Conservation (phyloP, 148 eudicot species). For the Arbutus unedo region DNA sequence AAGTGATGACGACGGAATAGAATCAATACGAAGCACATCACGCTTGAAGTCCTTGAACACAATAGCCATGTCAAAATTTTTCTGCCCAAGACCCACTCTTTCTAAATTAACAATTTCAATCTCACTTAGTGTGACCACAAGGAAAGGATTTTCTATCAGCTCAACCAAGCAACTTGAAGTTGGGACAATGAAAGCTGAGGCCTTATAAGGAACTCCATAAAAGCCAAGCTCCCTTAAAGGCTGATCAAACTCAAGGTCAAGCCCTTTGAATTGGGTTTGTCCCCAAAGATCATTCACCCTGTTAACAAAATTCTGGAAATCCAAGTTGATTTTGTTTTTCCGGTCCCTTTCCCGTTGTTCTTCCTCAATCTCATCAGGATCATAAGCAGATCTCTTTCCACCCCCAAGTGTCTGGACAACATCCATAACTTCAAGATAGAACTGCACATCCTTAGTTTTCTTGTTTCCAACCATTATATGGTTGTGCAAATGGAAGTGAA, state of each 20-base stretch:
- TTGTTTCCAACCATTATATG: constrained; percentile 95
- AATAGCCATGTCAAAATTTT: constrained; percentile 90
- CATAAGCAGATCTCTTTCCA: constrained; percentile 84
- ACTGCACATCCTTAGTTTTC: constrained; percentile 96
- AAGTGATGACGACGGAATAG: constrained; percentile 74
- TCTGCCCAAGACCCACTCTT: constrained; percentile 91
- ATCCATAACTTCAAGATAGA: constrained; percentile 94
- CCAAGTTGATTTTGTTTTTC: constrained; percentile 88
- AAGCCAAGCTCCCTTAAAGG: constrained; percentile 96
- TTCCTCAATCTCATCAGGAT: constrained; percentile 97
- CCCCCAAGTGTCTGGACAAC: constrained; percentile 91
- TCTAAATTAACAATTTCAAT: constrained; percentile 92
- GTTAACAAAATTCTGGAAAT: constrained; percentile 71
- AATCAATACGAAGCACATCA: constrained; percentile 84
- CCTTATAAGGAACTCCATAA: constrained; percentile 84
- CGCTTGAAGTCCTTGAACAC: constrained; percentile 90
- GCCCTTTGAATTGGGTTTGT: constrained; percentile 63
- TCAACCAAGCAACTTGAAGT: constrained; percentile 92
- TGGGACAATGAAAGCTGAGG: constrained; percentile 92
- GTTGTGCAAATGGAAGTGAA: constrained; percentile 89
- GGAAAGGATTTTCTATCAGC: constrained; percentile 75
- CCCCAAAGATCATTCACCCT: constrained; percentile 93
- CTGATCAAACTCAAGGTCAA: constrained; percentile 87
- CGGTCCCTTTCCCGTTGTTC: constrained; percentile 90
- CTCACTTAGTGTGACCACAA: constrained; percentile 69